Conservation (phyloP, 352 stramenopile species). For the Phytopythium cucurbitacearum region DNA sequence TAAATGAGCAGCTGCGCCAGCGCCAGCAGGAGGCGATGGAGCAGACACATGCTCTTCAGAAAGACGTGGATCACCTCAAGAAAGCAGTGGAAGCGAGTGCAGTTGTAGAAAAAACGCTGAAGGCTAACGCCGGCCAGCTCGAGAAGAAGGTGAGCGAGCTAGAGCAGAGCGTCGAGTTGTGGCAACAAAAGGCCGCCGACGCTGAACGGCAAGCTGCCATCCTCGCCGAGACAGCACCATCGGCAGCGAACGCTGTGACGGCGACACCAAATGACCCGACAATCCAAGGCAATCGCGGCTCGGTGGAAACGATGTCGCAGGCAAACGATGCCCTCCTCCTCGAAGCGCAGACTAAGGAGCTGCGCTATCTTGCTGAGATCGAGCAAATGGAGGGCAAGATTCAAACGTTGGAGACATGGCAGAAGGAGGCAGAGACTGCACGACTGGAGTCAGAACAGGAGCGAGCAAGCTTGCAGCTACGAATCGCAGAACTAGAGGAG, state of each 20-base stretch:
- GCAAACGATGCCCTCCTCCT: slow-evolving; percentile 51
- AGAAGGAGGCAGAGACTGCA: slow-evolving; percentile 23
- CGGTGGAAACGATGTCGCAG: slow-evolving; percentile 15
- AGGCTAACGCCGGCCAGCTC: slow-evolving; percentile 23
- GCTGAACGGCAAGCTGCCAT: slow-evolving; percentile 11
- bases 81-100: slow-evolving; percentile 31
- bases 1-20: slow-evolving; percentile 37
- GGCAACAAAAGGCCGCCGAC: slow-evolving; percentile 19
- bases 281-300: slow-evolving; percentile 8
- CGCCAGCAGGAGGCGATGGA: slow-evolving; percentile 28
- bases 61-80: slow-evolving; percentile 39
- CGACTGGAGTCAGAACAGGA: slow-evolving; percentile 34
- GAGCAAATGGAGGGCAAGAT: slow-evolving; percentile 69
- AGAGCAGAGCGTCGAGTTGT: slow-evolving; percentile 14
- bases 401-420: slow-evolving; percentile 37
- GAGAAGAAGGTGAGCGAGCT: slow-evolving; percentile 28
- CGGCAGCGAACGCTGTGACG: too few relatives aligned
- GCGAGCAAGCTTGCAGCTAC: slow-evolving; percentile 26
- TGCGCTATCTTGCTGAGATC: slow-evolving; percentile 60
- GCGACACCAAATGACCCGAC: neutral
- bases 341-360: slow-evolving; percentile 69
- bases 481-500: slow-evolving; percentile 58
- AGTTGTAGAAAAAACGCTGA: slow-evolving; percentile 25
- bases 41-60: slow-evolving; percentile 22
- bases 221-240: neutral